A percentile compares a stretch with the other conserved stretches of the same genome.
Conservation (phyloP, 2,329 filamentous ascomycete species). For the Aspergillus ochraceus region DNA sequence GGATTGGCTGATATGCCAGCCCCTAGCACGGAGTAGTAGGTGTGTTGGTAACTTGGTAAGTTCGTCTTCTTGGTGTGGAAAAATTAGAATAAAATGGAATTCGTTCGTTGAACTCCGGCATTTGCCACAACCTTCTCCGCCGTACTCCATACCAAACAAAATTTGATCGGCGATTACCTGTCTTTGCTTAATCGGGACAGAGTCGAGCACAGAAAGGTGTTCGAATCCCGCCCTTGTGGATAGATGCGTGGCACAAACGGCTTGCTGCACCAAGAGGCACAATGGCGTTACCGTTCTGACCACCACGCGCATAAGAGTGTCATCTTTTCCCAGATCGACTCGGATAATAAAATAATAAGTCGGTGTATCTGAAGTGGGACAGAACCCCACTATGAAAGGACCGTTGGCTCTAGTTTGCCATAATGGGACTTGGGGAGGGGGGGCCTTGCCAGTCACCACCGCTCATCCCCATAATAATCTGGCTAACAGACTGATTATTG, state of each 20-base stretch:
- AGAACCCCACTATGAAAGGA: background rate
- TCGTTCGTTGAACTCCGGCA: background rate
- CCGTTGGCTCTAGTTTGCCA: background rate
- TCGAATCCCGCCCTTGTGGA: background rate
- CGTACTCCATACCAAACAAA: background rate
- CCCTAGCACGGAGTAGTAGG: too few species aligned
- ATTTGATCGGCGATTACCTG: background rate
- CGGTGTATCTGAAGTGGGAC: conserved; percentile 2
- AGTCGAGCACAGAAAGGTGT: background rate
- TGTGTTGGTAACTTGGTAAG: background rate
- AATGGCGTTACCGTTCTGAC: conserved; percentile 3
- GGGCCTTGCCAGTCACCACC: background rate
- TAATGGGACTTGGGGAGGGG: background rate
- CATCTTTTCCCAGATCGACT: background rate
- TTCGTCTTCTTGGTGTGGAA: background rate
- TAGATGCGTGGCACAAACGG: conserved; percentile 2
- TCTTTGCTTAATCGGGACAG: background rate
- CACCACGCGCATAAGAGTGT: background rate
- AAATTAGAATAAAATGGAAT: background rate
- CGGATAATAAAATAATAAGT: background rate
- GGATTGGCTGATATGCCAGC: too few species aligned
- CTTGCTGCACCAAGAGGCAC: background rate
- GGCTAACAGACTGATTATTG: background rate
- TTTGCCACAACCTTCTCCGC: background rate
- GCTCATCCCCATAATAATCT: background rate